Evolutionary conservation across 23 red algal species (phyloP).

Genomic region (Cyanidiococcus yangmingshanensis): DNA sequence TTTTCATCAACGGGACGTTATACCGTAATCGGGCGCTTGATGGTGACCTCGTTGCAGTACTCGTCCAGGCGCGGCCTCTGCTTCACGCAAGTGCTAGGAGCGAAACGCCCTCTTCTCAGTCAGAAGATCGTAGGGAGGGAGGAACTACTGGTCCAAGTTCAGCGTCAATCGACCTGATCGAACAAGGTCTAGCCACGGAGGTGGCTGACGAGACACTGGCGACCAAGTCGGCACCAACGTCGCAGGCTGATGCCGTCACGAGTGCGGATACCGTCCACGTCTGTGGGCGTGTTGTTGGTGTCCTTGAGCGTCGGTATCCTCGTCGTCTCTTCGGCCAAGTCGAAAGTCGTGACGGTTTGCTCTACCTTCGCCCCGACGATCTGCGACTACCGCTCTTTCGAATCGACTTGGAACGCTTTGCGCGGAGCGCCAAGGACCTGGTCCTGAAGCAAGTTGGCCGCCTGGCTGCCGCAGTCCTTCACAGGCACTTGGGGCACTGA

Average conservation of each 20-base stretch:
- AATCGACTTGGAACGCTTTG: background rate
- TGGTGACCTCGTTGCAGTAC: conserved; percentile 4
- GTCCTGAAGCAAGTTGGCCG: background rate
- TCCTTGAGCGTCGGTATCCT: background rate
- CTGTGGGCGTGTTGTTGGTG: background rate
- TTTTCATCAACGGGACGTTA: background rate
- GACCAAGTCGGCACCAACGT: too few relatives aligned
- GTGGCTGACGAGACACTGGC: too few relatives aligned
- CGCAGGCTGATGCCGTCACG: background rate
- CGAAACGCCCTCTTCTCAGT: too few relatives aligned
- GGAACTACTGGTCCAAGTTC: too few relatives aligned
- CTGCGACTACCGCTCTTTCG: background rate
- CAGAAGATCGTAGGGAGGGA: too few relatives aligned
- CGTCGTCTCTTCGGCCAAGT: background rate
- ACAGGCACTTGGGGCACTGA: background rate
- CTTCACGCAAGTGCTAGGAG: too few relatives aligned
- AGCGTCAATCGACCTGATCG: too few relatives aligned
- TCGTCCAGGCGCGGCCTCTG: background rate
- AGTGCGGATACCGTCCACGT: background rate
- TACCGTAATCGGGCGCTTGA: conserved; percentile 5
- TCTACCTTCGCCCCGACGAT: background rate
- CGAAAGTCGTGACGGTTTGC: background rate
- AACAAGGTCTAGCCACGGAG: too few relatives aligned
- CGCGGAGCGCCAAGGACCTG: background rate
- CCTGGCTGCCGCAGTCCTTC: background rate